These are phyloP conservation scores for Blumeriella jaapii DNA, from an alignment of 2,329 filamentous ascomycete genomes.

Conservation along the genomic window DNA sequence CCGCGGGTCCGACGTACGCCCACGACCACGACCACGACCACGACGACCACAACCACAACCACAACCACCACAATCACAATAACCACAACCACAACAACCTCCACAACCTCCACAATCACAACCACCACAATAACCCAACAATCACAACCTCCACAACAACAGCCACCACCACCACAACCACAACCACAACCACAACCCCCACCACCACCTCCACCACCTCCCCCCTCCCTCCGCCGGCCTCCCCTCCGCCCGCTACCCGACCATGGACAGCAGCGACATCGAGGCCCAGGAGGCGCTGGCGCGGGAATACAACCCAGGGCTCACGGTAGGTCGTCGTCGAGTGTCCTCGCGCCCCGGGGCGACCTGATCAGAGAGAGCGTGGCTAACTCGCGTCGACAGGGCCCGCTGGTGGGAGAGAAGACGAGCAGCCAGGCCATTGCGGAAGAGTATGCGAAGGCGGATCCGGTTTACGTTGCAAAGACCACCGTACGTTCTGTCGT, in stretches of 20 bases:
- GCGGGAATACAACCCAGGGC: slow-evolving; percentile 44
- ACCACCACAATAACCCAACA: too few relatives aligned
- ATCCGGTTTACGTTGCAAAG: slow-evolving; percentile 75
- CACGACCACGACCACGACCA: slow-evolving; percentile 4
- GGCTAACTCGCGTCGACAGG: slow-evolving; percentile 40
- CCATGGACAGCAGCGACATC: slow-evolving; percentile 22
- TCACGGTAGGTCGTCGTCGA: slow-evolving; percentile 35
- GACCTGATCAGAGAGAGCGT: slow-evolving; percentile 10
- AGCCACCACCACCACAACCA: slow-evolving; percentile 2
- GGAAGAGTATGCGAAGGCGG: slow-evolving; percentile 78
- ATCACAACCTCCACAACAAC: slow-evolving; percentile 1
- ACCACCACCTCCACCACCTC: slow-evolving; percentile 3
- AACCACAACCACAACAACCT: too few relatives aligned
- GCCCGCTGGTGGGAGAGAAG: slow-evolving; percentile 70
- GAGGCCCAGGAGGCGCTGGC: slow-evolving; percentile 49
- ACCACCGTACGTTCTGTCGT: slow-evolving; percentile 54
- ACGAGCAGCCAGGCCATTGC: slow-evolving; percentile 67
- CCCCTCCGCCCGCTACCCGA: slow-evolving; percentile 14
- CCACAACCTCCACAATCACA: slow-evolving; percentile 2
- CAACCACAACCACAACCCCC: slow-evolving; percentile 1
- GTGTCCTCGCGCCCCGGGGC: background rate
- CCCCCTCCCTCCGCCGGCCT: slow-evolving; percentile 7
- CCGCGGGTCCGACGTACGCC: slow-evolving; percentile 3
- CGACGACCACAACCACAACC: slow-evolving; percentile 9
- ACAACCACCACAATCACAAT: too few relatives aligned